Evolutionary conservation across 352 stramenopile species (phyloP).

Genomic region (Phytopythium delawarense): DNA sequence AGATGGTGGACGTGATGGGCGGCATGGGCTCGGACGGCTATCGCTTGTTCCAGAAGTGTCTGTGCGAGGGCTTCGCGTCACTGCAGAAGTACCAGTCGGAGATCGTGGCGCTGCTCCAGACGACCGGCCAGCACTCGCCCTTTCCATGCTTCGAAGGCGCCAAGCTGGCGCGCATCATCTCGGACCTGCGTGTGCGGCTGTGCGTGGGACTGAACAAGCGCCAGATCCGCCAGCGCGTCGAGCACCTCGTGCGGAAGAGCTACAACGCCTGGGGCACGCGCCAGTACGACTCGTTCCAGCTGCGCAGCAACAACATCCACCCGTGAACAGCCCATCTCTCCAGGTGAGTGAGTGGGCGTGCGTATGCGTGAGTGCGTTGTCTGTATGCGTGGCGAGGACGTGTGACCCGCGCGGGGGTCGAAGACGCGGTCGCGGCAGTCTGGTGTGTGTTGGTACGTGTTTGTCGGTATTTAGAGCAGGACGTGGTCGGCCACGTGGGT

Average conservation of each 20-base stretch:
- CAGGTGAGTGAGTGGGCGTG: slow-evolving; percentile 2
- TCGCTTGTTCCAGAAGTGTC: slow-evolving; percentile 88
- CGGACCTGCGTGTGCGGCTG: slow-evolving; percentile 60
- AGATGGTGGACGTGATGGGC: slow-evolving; percentile 97
- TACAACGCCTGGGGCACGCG: slow-evolving; percentile 87
- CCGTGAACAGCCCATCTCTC: slow-evolving; percentile 23
- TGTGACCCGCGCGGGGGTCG: background rate
- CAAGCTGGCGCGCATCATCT: slow-evolving; percentile 55
- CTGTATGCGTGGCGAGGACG: background rate
- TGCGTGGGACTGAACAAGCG: slow-evolving; percentile 63
- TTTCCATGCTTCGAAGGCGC: slow-evolving; percentile 92
- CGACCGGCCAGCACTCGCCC: slow-evolving; percentile 92
- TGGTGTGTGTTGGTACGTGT: slow-evolving; percentile 1
- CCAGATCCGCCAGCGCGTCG: slow-evolving; percentile 65
- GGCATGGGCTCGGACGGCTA: slow-evolving; percentile 86
- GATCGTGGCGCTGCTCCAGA: slow-evolving; percentile 93
- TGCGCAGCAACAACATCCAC: slow-evolving; percentile 88
- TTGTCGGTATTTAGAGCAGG: slow-evolving; percentile 8
- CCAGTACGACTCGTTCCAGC: slow-evolving; percentile 90
- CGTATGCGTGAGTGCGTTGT: background rate
- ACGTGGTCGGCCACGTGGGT: background rate
- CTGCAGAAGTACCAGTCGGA: slow-evolving; percentile 92
- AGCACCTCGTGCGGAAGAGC: slow-evolving; percentile 82
- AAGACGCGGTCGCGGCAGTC: background rate
- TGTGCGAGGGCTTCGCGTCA: slow-evolving; percentile 92